Evolutionary conservation across 257 asterid species (phyloP).

Genomic region (Agastache rugosa): DNA sequence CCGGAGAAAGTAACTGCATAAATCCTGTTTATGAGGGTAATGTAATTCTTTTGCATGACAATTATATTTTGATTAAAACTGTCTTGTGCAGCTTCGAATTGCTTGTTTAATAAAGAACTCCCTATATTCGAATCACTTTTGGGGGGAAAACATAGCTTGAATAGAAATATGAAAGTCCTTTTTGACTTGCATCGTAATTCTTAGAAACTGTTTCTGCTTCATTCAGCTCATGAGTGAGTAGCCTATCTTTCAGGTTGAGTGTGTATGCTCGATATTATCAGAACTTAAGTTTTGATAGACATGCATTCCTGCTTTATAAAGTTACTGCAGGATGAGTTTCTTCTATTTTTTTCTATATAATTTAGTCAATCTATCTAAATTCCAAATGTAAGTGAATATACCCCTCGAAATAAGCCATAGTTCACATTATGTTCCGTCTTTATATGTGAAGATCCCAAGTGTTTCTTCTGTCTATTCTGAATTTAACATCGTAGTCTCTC

Average conservation of each 20-base stretch:
- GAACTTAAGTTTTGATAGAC: not conserved
- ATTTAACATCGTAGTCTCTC: not conserved
- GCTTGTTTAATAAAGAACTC: slow-evolving; percentile 12
- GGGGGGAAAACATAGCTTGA: slow-evolving; percentile 3
- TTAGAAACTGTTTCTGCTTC: slow-evolving; percentile 15
- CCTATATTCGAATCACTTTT: not conserved
- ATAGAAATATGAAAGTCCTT: not conserved
- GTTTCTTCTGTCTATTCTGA: not conserved
- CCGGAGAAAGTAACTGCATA: slow-evolving; percentile 52
- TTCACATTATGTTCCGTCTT: too few species aligned
- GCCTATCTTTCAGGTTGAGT: not conserved
- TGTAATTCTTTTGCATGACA: slow-evolving; percentile 21
- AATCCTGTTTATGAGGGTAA: slow-evolving; percentile 42
- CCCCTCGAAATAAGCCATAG: not conserved
- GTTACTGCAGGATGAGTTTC: slow-evolving; percentile 3
- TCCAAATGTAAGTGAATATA: slow-evolving; percentile 1
- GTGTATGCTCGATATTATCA: not conserved
- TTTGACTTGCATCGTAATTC: slow-evolving; percentile 5
- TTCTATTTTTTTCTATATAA: not conserved
- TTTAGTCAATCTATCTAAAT: not conserved
- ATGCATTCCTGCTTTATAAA: not conserved
- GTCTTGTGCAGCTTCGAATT: slow-evolving; percentile 11
- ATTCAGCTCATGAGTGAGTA: not conserved
- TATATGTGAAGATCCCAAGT: too few species aligned
- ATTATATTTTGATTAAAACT: slow-evolving; percentile 2